These are phyloP conservation scores for Kokia cookei DNA, from an alignment of 441 rosid species.

Conservation along the genomic window DNA sequence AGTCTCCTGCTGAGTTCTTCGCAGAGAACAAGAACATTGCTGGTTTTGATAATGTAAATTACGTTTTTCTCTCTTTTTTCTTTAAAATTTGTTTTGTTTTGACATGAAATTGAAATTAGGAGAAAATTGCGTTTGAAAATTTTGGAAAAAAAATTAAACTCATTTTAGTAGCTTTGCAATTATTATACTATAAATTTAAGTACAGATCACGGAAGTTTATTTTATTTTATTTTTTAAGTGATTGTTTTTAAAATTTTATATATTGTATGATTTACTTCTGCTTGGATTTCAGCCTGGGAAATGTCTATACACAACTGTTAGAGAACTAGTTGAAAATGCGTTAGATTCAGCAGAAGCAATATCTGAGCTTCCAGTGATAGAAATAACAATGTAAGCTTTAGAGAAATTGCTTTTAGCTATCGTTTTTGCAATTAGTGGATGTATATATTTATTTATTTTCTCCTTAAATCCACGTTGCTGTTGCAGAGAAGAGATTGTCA, in stretches of 20 bases:
- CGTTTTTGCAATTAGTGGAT: neutral
- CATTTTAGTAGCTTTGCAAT: neutral
- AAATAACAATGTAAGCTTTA: slow-evolving; percentile 67
- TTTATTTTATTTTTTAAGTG: neutral
- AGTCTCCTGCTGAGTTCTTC: slow-evolving; percentile 98
- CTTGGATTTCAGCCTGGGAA: slow-evolving; percentile 77
- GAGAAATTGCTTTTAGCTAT: neutral
- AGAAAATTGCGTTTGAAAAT: neutral
- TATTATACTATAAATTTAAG: neutral
- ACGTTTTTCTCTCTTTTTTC: neutral
- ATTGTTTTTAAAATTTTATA: neutral
- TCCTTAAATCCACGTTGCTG: slow-evolving; percentile 6
- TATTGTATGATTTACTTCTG: neutral
- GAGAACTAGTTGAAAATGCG: slow-evolving; percentile 93
- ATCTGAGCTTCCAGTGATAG: slow-evolving; percentile 85
- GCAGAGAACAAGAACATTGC: slow-evolving; percentile 99
- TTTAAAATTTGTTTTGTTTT: neutral
- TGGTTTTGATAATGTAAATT: slow-evolving; percentile 88
- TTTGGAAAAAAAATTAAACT: no score
- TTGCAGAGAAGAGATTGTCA: slow-evolving; percentile 86
- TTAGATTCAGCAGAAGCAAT: slow-evolving; percentile 94
- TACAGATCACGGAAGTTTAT: neutral
- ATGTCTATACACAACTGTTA: slow-evolving; percentile 78
- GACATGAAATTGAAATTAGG: neutral
- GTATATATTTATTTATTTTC: neutral